Conservation (phyloP, 768 basidiomycete genomes). For the Boletus rubroflammeus region DNA sequence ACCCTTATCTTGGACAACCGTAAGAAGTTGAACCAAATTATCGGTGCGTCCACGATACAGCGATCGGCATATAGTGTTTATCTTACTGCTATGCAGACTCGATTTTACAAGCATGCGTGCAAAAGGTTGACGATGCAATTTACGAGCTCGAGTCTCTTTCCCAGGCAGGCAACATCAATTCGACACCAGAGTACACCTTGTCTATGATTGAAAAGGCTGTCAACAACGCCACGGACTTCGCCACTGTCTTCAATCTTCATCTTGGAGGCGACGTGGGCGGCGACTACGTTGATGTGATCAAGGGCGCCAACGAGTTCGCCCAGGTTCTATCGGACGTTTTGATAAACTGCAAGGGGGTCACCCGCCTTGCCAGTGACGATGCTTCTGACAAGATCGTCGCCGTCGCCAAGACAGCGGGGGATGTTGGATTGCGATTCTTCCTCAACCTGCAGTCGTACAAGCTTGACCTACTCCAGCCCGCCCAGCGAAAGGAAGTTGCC, state of each 20-base stretch:
- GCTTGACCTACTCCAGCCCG: constrained; percentile 71
- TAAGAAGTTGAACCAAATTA: constrained; percentile 97
- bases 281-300: constrained; percentile 97
- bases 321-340: constrained; percentile 91
- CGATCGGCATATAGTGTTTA: constrained; percentile 5
- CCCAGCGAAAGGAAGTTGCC: constrained; percentile 79
- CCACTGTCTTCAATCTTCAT: constrained; percentile 89
- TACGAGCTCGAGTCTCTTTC: constrained; percentile 97
- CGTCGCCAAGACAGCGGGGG: constrained; percentile 82
- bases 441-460: constrained; percentile 95
- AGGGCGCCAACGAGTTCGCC: constrained; percentile 93
- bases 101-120: constrained; percentile 92
- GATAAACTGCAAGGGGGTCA: constrained; percentile 92
- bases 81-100: constrained; percentile 60
- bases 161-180: constrained; percentile 90
- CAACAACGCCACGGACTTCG: constrained; percentile 95
- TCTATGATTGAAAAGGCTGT: constrained; percentile 98
- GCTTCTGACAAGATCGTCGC: constrained; percentile 85
- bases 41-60: constrained; percentile 50
- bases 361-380: constrained; percentile 87
- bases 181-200: constrained; percentile 97
- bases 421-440: constrained; percentile 88
- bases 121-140: constrained; percentile 95
- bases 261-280: constrained; percentile 84
- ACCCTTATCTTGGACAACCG: constrained; percentile 93